Conservation (phyloP, 805 yeast genomes). For the Wickerhamiella siamensis region DNA sequence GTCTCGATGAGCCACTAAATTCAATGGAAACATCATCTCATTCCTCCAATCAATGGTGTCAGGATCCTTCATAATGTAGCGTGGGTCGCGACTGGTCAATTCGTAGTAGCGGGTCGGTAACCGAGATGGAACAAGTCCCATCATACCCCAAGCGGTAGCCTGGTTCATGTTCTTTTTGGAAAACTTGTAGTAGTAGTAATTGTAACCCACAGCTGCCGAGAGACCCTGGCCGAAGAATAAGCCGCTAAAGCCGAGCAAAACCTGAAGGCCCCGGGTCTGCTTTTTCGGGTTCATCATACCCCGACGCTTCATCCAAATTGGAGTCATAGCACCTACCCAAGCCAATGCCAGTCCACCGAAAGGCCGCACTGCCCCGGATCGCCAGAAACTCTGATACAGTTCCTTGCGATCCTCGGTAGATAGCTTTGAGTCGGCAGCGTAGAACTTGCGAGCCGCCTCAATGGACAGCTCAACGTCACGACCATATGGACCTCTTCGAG, state of each 20-base stretch:
- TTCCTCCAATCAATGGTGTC: constrained; percentile 15
- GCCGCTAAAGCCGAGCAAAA: constrained; percentile 15
- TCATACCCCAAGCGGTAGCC: constrained; percentile 8
- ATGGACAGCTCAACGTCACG: background rate
- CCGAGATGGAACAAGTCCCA: constrained; percentile 16
- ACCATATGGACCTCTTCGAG: background rate
- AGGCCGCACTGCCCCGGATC: constrained; percentile 11
- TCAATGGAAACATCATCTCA: constrained; percentile 16
- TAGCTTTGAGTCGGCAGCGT: constrained; percentile 12
- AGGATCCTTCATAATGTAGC: constrained; percentile 15
- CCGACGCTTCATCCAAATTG: constrained; percentile 10
- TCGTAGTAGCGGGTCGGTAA: constrained; percentile 16
- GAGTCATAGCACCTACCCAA: constrained; percentile 10
- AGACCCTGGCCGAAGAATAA: constrained; percentile 14
- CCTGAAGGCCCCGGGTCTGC: constrained; percentile 11
- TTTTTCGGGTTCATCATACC: constrained; percentile 7
- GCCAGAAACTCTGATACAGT: constrained; percentile 12
- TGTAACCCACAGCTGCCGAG: constrained; percentile 9
- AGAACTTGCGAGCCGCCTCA: constrained; percentile 13
- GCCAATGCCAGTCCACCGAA: constrained; percentile 15
- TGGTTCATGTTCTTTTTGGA: constrained; percentile 1
- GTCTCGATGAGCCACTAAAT: constrained; percentile 11
- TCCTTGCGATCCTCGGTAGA: constrained; percentile 10
- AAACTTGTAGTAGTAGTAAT: constrained; percentile 2
- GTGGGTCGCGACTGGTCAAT: constrained; percentile 12